Percentiles rank a stretch among this genome's conserved stretches.
phyloP scores from a whole-genome alignment of 2,329 filamentous ascomycete species.

The Alternaria triticimaculans region DNA sequence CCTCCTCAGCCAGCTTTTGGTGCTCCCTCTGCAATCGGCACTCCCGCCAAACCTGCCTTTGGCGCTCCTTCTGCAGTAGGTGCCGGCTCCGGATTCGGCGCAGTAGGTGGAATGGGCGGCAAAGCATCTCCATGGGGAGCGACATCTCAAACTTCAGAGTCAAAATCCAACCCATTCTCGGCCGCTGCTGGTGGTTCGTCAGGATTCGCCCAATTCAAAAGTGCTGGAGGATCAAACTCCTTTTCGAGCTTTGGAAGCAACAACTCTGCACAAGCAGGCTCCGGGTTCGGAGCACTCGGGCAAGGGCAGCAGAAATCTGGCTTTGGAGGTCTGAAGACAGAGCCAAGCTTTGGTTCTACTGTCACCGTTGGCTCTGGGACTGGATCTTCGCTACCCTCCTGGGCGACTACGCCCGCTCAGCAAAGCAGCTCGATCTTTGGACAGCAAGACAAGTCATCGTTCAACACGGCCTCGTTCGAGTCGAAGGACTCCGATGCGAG shows the following conservation, averaged over 20 bases:
- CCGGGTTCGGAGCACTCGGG: conserved; percentile 40
- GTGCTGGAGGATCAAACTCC: conserved; percentile 26
- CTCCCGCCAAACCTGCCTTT: conserved; percentile 32
- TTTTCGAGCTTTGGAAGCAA: conserved; percentile 14
- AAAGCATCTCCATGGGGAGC: conserved; percentile 33
- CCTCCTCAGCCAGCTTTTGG: conserved; percentile 30
- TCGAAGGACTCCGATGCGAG: conserved; percentile 41
- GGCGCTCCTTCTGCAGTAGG: conserved; percentile 30
- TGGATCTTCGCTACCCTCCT: conserved; percentile 43
- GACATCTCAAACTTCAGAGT: conserved; percentile 25
- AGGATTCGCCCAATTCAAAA: conserved; percentile 45
- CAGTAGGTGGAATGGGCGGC: conserved; percentile 26
- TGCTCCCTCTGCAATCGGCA: conserved; percentile 19
- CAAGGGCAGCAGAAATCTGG: conserved; percentile 36
- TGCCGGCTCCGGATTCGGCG: conserved; percentile 35
- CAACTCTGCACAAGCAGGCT: conserved; percentile 10
- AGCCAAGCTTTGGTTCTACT: conserved; percentile 52
- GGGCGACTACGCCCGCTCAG: conserved; percentile 40
- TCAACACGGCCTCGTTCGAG: conserved; percentile 37
- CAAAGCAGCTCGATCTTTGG: conserved; percentile 37
- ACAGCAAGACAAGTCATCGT: conserved; percentile 36
- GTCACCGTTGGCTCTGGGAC: conserved; percentile 46
- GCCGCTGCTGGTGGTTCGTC: conserved; percentile 26
- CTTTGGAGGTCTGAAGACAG: conserved; percentile 37
- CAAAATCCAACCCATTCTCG: conserved; percentile 46